Evolutionary conservation across 2,329 filamentous ascomycete genomes (phyloP).

Genomic region (Colletotrichum aenigma): DNA sequence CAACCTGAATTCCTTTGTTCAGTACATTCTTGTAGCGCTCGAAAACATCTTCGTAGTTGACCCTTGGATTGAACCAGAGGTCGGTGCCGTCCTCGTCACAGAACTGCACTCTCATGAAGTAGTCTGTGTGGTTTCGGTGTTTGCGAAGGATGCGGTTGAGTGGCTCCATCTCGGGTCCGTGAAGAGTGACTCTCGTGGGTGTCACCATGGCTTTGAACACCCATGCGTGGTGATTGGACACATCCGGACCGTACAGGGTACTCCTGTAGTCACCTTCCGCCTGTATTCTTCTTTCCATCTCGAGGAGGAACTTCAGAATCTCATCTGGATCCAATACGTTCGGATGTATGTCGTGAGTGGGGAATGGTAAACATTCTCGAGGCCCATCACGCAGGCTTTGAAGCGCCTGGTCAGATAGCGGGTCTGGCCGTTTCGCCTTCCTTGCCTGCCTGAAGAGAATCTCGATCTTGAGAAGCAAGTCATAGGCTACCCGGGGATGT

Average conservation of each 20-base stretch:
- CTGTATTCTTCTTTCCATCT: slow-evolving; percentile 44
- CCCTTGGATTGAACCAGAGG: slow-evolving; percentile 59
- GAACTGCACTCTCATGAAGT: slow-evolving; percentile 75
- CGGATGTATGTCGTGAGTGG: slow-evolving; percentile 54
- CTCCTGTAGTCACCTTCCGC: slow-evolving; percentile 3
- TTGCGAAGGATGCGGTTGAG: slow-evolving; percentile 75
- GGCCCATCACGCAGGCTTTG: slow-evolving; percentile 55
- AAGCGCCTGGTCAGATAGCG: slow-evolving; percentile 58
- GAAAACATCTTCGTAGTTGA: slow-evolving; percentile 54
- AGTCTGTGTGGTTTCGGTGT: slow-evolving; percentile 61
- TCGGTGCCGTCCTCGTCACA: slow-evolving; percentile 74
- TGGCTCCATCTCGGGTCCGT: slow-evolving; percentile 68
- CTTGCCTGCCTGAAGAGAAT: slow-evolving; percentile 28
- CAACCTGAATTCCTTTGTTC: slow-evolving; percentile 63
- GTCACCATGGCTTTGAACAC: slow-evolving; percentile 64
- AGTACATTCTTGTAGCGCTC: slow-evolving; percentile 66
- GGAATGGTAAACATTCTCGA: slow-evolving; percentile 55
- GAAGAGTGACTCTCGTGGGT: slow-evolving; percentile 60
- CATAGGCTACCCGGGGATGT: slow-evolving; percentile 53
- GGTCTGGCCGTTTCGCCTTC: slow-evolving; percentile 28
- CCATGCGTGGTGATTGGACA: slow-evolving; percentile 46
- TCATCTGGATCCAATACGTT: slow-evolving; percentile 39
- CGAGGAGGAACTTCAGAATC: slow-evolving; percentile 43
- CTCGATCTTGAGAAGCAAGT: slow-evolving; percentile 50
- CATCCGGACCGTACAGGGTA: slow-evolving; percentile 22